Evolutionary conservation across 1,139 yeast species (phyloP).

Genomic region (Nadsonia commutata): DNA sequence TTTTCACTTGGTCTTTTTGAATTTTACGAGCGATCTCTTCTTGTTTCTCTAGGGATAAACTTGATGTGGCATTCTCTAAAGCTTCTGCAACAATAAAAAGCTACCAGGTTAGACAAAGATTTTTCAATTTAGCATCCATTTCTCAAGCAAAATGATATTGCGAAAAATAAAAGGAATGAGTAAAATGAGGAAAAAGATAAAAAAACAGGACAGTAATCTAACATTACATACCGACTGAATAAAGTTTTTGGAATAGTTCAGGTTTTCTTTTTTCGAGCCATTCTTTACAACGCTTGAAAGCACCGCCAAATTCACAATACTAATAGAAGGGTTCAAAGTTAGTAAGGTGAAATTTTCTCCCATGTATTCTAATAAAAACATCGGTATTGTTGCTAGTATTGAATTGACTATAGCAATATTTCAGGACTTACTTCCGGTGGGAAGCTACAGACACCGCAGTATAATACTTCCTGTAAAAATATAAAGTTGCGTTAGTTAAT

Average conservation of each 20-base stretch:
- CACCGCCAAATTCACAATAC: slow-evolving; percentile 85
- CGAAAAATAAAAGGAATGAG: too few species aligned
- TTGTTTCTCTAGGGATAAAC: slow-evolving; percentile 60
- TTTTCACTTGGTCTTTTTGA: slow-evolving; percentile 75
- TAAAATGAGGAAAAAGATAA: too few species aligned
- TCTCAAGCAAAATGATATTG: too few species aligned
- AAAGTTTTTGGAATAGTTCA: slow-evolving; percentile 43
- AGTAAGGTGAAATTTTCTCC: too few species aligned
- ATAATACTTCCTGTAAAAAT: not conserved
- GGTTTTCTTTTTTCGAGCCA: slow-evolving; percentile 56
- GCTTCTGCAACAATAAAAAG: slow-evolving; percentile 15
- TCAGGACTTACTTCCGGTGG: not conserved
- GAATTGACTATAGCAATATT: too few species aligned
- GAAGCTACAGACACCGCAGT: not conserved
- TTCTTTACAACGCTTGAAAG: slow-evolving; percentile 65
- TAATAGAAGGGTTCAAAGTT: too few species aligned
- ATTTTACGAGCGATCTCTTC: slow-evolving; percentile 70
- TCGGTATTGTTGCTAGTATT: too few species aligned
- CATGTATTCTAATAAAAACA: too few species aligned
- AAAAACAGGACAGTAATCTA: too few species aligned
- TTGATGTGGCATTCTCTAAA: slow-evolving; percentile 36
- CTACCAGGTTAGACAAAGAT: too few species aligned
- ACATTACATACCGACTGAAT: slow-evolving; percentile 38
- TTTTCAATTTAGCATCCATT: too few species aligned
- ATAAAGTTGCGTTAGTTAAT: not conserved